Evolutionary conservation across 768 basidiomycete species (phyloP), one percentile per base, ranked within the genome.

Genomic region (Leccinum aurantiacum): DNA sequence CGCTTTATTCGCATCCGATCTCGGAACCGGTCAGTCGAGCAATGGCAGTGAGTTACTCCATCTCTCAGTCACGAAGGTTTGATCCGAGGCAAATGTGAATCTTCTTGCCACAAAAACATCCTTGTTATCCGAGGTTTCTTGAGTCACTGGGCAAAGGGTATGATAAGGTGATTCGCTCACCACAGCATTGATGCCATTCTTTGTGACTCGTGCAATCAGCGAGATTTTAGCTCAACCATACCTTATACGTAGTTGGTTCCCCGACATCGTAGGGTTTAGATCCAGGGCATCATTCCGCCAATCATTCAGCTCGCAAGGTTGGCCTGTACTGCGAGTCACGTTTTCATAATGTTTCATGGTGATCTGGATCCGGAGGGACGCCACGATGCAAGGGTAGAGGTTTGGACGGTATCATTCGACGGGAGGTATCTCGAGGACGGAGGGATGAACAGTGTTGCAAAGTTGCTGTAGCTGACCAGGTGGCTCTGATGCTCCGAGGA

Each of bases 211-310:
- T 82, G 6, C 35, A 24, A 6, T 10, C 27, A 7, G 44, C 10
- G 10, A 37, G 5, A 14, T 22, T 19, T 7, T 37, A 48, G 60
- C 29, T 44, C n/a, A 54, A 48, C 48, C 56, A 3, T 6, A 6
- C 31, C 22, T 35, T 17, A 8, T 38, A 38, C 17, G 25, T 25
- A 85, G 84, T 41, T 87, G 86, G 87, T 83, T 75, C 65, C 85
- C 86, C 10, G 88, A 87, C 0, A 77, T 89, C 74, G 77, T 89
- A 29, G 86, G 88, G 62, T 89, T 87, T 76, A 87, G 86, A 65
- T 77, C 78, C 31, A 82, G 81, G 11, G 78, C 86, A 7, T 74
- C 79, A 14, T 33, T 78, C 76, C 4, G 60, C 63, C 25, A 63
- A 66, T 10, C 74, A 82, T 65, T 77, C 86, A 1, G 61, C 69